These are phyloP conservation scores for Termitomyces bulborhizus DNA, from an alignment of 768 basidiomycete genomes.

Conservation along the genomic window DNA sequence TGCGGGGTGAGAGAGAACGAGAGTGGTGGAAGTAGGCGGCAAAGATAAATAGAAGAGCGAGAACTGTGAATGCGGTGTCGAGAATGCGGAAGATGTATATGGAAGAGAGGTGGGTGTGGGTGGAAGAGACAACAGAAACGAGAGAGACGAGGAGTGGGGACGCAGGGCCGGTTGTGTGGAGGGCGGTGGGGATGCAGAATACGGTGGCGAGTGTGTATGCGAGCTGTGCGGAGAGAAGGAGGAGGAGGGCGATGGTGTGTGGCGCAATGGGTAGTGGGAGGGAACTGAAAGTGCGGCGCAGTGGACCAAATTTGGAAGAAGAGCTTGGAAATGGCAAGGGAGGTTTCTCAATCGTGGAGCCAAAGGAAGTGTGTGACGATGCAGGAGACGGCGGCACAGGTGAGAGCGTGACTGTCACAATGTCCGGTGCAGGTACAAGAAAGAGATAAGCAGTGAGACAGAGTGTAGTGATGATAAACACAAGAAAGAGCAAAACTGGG, in stretches of 20 bases:
- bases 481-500: slow-evolving; percentile 1
- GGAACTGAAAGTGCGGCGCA: not conserved
- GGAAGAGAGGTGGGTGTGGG: not conserved
- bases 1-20: not conserved
- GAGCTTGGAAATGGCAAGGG: not conserved
- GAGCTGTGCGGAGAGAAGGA: slow-evolving; percentile 3
- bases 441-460: not conserved
- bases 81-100: not conserved
- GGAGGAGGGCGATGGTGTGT: not conserved
- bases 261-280: not conserved
- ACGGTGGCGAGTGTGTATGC: not conserved
- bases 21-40: not conserved
- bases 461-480: slow-evolving; percentile 5
- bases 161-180: not conserved
- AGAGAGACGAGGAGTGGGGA: not conserved
- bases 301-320: not conserved
- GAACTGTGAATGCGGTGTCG: slow-evolving; percentile 1
- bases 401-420: not conserved
- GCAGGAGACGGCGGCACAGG: not conserved
- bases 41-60: not conserved
- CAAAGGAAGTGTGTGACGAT: not conserved
- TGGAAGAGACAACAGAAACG: not conserved
- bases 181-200: slow-evolving; percentile 4
- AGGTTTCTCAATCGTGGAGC: slow-evolving; percentile 1
- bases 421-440: not conserved